Evolutionary conservation across 768 basidiomycete species (phyloP), one percentile per base, ranked within the genome.

Genomic region (Tubosaeta brunneosetosa): DNA sequence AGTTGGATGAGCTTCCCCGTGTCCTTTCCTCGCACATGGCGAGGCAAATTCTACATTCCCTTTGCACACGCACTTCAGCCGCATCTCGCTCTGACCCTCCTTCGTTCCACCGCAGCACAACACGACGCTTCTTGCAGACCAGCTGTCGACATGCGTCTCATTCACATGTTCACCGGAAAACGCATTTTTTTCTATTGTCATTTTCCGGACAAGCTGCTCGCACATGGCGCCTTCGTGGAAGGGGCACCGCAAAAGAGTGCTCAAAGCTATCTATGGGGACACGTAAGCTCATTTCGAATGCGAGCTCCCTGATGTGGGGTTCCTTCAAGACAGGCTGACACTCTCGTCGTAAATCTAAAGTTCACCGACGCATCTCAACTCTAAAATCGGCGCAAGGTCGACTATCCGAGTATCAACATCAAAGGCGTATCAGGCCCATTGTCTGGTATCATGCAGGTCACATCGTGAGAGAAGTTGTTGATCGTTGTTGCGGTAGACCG

Each of bases 171-270:
- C 13, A 80, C 76, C 3, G 75, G 75, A 19, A 90, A 82, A n/a
- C 83, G 91, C 2, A 89, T 95, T 29, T 86, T 98, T 17, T 98
- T 97, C 70, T 98, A 99, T 67, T 95, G 93, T 59, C 97, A 98
- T 67, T 98, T 99, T 59, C 97, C 95, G 0, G 95, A 99, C 72
- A 95, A 95, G 68, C 75, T 98, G 1, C 79, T 97, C 26, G 83
- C 87, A 6, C 80, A 82, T 55, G 88, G 88, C 0, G 82, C 70
- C 4, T 68, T 79, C 61, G 76, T 83, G 0, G 82, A 86, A 48
- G 84, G 81, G 12, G 68, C 73, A 49, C 61, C 69, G 40, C 67
- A 65, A 36, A 77, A 66, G 61, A 74, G 32, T 85, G 3, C 59
- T 95, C 60, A 92, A 92, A 69, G 66, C 77, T 33, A 46, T 93